Evolutionary conservation across 1,284 basidiomycete species (phyloP).

Genomic region (Jaminaea rosea): DNA sequence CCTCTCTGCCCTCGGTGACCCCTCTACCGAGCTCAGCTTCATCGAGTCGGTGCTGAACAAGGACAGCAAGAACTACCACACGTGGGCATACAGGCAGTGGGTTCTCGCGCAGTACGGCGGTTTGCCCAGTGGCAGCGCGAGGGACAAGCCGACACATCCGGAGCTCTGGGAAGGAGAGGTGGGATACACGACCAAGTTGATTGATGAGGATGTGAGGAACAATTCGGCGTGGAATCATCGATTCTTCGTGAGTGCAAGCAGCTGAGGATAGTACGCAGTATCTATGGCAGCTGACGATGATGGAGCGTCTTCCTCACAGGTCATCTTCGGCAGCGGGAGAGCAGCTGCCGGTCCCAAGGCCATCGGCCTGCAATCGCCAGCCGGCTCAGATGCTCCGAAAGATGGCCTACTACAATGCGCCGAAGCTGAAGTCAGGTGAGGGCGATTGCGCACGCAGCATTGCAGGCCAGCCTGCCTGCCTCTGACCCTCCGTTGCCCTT

Average conservation of each 20-base stretch:
- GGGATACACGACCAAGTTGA: slow-evolving; percentile 65
- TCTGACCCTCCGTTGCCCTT: too few species aligned
- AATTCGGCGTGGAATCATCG: slow-evolving; percentile 98
- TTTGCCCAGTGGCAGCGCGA: background rate
- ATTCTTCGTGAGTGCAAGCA: too few species aligned
- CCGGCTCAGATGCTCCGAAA: too few species aligned
- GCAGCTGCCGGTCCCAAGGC: background rate
- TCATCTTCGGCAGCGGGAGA: slow-evolving; percentile 54
- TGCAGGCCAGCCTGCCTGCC: too few species aligned
- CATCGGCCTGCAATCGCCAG: too few species aligned
- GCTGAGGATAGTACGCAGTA: too few species aligned
- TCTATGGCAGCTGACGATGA: too few species aligned
- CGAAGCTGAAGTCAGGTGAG: too few species aligned
- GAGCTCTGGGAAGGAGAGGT: slow-evolving; percentile 69
- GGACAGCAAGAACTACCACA: slow-evolving; percentile 44
- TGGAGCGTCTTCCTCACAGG: too few species aligned
- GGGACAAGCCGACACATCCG: slow-evolving; percentile 5
- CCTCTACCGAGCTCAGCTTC: slow-evolving; percentile 28
- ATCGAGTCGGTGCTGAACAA: slow-evolving; percentile 15
- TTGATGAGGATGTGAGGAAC: slow-evolving; percentile 74
- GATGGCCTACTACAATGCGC: too few species aligned
- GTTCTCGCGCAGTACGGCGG: slow-evolving; percentile 37
- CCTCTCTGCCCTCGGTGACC: slow-evolving; percentile 9
- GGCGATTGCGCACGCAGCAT: too few species aligned
- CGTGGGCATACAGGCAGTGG: slow-evolving; percentile 44